Evolutionary conservation across 345 rosid species (phyloP), one percentile per base, ranked within the genome.

Genomic region (Dimocarpus longan): DNA sequence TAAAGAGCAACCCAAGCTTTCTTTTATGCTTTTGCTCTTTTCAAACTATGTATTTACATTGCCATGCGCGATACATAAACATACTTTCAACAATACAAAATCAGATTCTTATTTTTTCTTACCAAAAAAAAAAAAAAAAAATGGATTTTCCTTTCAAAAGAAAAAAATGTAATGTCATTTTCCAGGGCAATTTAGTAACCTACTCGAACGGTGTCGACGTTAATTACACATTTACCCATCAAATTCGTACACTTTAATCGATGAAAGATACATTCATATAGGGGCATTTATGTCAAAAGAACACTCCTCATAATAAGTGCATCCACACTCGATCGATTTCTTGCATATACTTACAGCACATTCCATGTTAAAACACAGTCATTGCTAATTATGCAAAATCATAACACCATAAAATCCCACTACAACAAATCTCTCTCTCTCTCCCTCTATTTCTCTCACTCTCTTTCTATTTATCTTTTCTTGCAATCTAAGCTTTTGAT

Each of bases 401-500:
- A 82, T 85, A 64, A 82, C 83, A 37, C 71, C 50, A 79, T 71
- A 56, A 77, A 76, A 74, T 39, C 60, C 77, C 77, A 56, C 64
- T 43, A 18, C 64, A 42, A 54, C 66, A 18, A 63, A 43, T 32
- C 37, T 32, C 37, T 37, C 75, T 2, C 21, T 18, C 65, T 59
- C 71, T 2, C 60, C 28, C 7, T 59, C 46, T 13, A 42, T 22
- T 46, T 7, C 42, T 42, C 66, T 12, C 28, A 24, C 81, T 73
- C 70, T 54, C 57, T 66, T 57, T 68, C 70, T 71, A 59, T 66
- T 54, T 76, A 70, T 71, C 92, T 92, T 89, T 86, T 79, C 92
- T 92, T 90, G 73, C 88, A 89, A 88, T 86, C 87, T 75, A 90
- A 85, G 91, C 89, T 74, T 81, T 4, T 46, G 4, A 9, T 28